Conservation (phyloP, 768 basidiomycete species). For the Cystobasidium tubakii region DNA sequence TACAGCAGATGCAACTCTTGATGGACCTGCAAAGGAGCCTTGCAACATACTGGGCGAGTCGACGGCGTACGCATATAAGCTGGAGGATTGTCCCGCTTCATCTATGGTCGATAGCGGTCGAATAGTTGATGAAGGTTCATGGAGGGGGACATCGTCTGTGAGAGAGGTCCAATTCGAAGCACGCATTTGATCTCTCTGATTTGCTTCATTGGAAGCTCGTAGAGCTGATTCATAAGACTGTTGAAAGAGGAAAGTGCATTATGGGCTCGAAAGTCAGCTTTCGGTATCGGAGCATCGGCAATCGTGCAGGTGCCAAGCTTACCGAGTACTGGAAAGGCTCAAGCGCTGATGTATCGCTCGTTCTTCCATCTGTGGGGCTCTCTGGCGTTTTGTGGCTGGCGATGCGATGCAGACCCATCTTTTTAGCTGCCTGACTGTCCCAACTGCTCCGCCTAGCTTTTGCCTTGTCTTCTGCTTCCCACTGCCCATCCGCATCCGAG, state of each 20-base stretch:
- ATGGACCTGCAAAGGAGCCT: neutral
- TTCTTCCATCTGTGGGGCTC: neutral
- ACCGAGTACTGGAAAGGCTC: constrained; percentile 31
- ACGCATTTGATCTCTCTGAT: neutral
- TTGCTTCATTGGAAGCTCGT: neutral
- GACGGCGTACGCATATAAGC: neutral
- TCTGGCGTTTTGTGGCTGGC: constrained; percentile 9
- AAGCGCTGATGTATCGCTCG: neutral
- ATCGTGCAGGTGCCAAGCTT: neutral
- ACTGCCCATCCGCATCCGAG: neutral
- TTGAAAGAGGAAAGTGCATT: neutral
- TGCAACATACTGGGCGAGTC: neutral
- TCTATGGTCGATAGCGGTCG: neutral
- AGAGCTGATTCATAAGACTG: constrained; percentile 19
- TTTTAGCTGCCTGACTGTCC: constrained; percentile 24
- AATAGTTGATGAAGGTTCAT: neutral
- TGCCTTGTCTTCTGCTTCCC: constrained; percentile 4
- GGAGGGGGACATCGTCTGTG: neutral
- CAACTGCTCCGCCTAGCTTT: constrained; percentile 24
- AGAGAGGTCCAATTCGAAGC: neutral
- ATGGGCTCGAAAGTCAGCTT: neutral
- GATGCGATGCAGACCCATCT: constrained; percentile 16
- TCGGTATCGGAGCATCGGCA: neutral
- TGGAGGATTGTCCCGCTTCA: neutral
- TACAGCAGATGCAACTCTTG: neutral